These are phyloP conservation scores for Penicillium atrosanguineum DNA, from an alignment of 495 filamentous ascomycete species.

Conservation along the genomic window DNA sequence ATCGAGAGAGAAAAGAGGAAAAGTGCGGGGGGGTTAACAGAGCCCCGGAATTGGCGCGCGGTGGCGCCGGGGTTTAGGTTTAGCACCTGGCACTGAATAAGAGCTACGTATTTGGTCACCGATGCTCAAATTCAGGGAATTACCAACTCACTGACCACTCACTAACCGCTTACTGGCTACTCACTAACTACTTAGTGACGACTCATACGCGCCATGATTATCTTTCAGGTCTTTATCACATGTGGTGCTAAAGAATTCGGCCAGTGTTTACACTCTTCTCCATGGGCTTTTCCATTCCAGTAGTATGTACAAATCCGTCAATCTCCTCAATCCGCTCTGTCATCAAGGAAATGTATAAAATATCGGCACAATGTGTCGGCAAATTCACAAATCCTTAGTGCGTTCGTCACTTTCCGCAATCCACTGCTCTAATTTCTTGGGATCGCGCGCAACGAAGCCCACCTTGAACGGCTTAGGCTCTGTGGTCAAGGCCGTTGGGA, in stretches of 20 bases:
- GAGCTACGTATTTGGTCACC: no score
- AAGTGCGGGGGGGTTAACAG: neutral
- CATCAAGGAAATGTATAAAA: neutral
- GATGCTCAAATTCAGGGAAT: no score
- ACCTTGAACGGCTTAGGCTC: conserved; percentile 71
- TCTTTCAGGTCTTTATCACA: no score
- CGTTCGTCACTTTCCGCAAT: conserved; percentile 56
- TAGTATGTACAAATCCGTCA: neutral
- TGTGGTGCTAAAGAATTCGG: neutral
- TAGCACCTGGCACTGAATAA: no score
- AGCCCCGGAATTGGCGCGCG: neutral
- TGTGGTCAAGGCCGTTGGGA: conserved; percentile 63
- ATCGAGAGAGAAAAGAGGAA: neutral
- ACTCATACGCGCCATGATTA: no score
- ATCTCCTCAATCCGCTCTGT: neutral
- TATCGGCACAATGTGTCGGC: neutral
- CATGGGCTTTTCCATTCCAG: neutral
- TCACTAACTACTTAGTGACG: no score
- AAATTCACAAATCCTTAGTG: conserved; percentile 50
- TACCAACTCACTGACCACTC: no score
- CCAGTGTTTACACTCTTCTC: neutral
- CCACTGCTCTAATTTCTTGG: conserved; percentile 45
- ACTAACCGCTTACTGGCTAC: no score
- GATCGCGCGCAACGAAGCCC: conserved; percentile 49
- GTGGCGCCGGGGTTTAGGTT: no score